Base-by-base conservation (phyloP, 306 rosid genomes). In the Macrotyloma uniflorum region DNA sequence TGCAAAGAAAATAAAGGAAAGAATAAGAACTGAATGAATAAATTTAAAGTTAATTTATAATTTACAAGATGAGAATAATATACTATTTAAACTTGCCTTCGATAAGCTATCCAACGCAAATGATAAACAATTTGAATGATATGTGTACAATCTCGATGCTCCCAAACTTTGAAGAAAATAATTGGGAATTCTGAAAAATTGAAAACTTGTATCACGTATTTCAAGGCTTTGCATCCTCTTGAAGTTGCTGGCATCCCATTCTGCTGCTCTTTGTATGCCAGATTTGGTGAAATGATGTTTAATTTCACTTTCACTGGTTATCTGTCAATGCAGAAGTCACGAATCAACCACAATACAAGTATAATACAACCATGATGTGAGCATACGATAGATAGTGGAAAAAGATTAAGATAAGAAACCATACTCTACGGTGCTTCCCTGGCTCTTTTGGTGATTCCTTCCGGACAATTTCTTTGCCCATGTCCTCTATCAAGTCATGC, bases 401-500 rank as follows among this genome's bases (percentile, higher is more conserved):
- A 15, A 46, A 5, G 8, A 46, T 46, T 1, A 46, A 46, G 19
- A 46, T 46, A 46, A 15, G 19, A 46, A 46, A 46, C 53, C 72
- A 70, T 47, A 61, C n/a, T 28, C 78, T 35, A 12, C 75, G 66
- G 0, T 43, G 43, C 4, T 23, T 65, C 11, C 74, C 67, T 3
- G 16, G 32, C 2, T 11, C 42, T 45, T 78, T 7, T 0, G 11
- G 71, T 45, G 76, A 78, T 22, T 69, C 42, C 16, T 13, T 35
- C 57, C 70, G 6, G 5, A 43, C 70, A 54, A 78, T 42, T 14
- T 57, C 38, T 67, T 42, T 78, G 6, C 32, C 70, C 71, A 69
- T 78, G 47, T 69, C 42, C 2, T 45, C 51, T 14, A 50, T 5
- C 54, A 76, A 51, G 36, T 50, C 80, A 76, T 76, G 80, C 12